Base-by-base conservation (phyloP, 805 yeast genomes). In the Candida morakotiae region DNA sequence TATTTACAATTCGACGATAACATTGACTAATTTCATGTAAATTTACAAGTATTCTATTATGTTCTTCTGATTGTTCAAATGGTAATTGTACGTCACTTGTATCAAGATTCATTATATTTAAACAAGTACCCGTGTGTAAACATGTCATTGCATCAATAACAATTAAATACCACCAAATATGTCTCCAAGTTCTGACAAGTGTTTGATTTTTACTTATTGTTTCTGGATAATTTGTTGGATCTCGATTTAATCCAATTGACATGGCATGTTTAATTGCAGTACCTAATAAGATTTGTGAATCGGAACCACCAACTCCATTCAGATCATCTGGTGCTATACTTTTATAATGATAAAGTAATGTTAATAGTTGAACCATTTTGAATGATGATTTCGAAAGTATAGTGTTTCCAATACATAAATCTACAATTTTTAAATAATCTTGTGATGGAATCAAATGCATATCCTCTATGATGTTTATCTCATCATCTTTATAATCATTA, bases 321-420 rank as follows among this genome's bases (percentile, higher is more conserved):
- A 66, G 56, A 44, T 69, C 73, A 37, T 63, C 62, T 1, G 74
- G 74, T 9, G 62, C 56, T 10, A 67, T 62, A 26, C 51, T 53
- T 14, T 65, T 40, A 43, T 65, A 67, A 37, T 58, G 63, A 37
- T 59, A 52, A 9, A 60, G 39, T 15, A 65, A 51, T 9, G 59
- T 45, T 37, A 65, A 51, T 3, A 58, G 39, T 41, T 68, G 73
- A 2, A 69, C 62, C 25, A 57, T 44, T 38, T 58, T 56, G 35
- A 67, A 51, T 4, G 66, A 49, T 16, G 69, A 58, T 45, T 58
- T 60, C 16, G 49, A 41, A 1, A 54, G 49, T 9, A 57, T 49
- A 22, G 56, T 53, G 28, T 62, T 67, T 3, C 63, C 53, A 15
- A 62, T 48, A 44, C 71, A 67, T 18, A 66, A 39, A 29, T 60